Conservation (phyloP, 768 basidiomycete genomes). For the Calvatia gigantea region DNA sequence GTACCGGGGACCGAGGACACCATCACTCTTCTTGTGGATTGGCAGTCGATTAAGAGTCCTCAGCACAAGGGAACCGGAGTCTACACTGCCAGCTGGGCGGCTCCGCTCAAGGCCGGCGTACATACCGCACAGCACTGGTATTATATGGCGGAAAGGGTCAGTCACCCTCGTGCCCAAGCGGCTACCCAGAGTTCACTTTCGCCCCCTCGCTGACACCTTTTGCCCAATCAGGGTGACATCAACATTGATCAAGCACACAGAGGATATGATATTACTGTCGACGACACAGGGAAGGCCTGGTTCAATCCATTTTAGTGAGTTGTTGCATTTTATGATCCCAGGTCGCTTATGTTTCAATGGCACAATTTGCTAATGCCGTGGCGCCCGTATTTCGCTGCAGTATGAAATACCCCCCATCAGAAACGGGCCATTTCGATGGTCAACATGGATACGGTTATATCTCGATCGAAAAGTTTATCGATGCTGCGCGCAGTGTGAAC, state of each 20-base stretch:
- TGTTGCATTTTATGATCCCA: slow-evolving; percentile 2
- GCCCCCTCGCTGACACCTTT: slow-evolving; percentile 6
- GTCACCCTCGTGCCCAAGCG: neutral
- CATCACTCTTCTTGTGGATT: slow-evolving; percentile 91
- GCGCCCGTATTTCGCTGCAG: slow-evolving; percentile 28
- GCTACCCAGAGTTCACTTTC: neutral
- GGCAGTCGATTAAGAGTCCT: slow-evolving; percentile 76
- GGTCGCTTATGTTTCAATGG: slow-evolving; percentile 6
- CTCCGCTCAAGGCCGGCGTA: slow-evolving; percentile 84
- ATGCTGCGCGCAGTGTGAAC: slow-evolving; percentile 77
- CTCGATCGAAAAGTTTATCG: slow-evolving; percentile 90
- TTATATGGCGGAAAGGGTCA: slow-evolving; percentile 89
- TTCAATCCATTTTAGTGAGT: slow-evolving; percentile 91
- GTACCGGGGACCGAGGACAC: slow-evolving; percentile 89
- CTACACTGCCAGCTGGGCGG: slow-evolving; percentile 94
- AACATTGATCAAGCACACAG: slow-evolving; percentile 91
- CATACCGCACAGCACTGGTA: slow-evolving; percentile 93
- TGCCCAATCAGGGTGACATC: slow-evolving; percentile 71
- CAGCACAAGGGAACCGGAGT: slow-evolving; percentile 83
- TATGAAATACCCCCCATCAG: slow-evolving; percentile 94
- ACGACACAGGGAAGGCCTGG: slow-evolving; percentile 81
- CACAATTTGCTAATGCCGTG: neutral
- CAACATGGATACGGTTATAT: slow-evolving; percentile 91
- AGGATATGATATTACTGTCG: slow-evolving; percentile 86
- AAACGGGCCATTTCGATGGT: slow-evolving; percentile 90